Evolutionary conservation across 345 rosid species (phyloP).

Genomic region (Pelargonium nanum): DNA sequence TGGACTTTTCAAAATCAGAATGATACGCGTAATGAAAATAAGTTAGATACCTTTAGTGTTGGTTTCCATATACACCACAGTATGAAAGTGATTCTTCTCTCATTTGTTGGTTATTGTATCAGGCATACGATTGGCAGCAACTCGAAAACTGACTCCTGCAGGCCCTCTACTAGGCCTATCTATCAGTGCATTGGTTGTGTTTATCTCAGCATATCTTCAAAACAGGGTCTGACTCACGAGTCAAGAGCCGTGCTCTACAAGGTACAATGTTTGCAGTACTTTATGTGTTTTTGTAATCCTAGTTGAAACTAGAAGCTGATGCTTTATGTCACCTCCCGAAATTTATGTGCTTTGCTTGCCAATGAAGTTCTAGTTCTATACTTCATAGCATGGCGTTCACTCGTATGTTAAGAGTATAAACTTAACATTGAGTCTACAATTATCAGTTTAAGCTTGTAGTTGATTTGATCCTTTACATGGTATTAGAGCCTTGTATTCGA

Average conservation of each 20-base stretch:
- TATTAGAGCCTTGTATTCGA: too few relatives aligned
- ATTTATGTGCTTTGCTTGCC: not conserved
- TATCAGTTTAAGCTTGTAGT: too few relatives aligned
- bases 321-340: not conserved
- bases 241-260: not conserved
- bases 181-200: conserved; percentile 40
- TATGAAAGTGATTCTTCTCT: conserved; percentile 6
- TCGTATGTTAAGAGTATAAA: too few relatives aligned
- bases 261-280: not conserved
- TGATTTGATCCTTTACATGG: too few relatives aligned
- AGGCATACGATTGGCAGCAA: conserved; percentile 69
- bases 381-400: not conserved
- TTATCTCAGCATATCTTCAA: conserved; percentile 44
- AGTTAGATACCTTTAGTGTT: not conserved
- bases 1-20: not conserved
- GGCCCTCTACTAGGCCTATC: conserved; percentile 65
- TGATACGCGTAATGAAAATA: too few relatives aligned
- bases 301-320: not conserved
- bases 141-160: conserved; percentile 51
- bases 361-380: not conserved
- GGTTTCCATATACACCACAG: not conserved
- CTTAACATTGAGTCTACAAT: too few relatives aligned
- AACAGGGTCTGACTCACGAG: conserved; percentile 20
- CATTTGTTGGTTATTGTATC: conserved; percentile 11
- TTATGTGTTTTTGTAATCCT: not conserved